phyloP scores from a whole-genome alignment of 441 rosid species.

The Pelargonium cotyledonis region DNA sequence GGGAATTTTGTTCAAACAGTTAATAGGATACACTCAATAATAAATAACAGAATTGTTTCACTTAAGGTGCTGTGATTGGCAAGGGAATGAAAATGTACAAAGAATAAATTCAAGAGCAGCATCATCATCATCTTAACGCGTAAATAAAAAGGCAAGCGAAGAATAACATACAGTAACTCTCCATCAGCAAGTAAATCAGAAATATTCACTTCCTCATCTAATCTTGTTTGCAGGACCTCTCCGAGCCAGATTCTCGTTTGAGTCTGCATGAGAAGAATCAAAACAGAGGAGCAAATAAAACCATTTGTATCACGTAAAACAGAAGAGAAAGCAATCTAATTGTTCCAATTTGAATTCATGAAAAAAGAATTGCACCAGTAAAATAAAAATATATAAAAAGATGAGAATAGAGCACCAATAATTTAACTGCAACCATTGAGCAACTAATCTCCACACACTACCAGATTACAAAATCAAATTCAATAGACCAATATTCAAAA shows the following conservation, averaged over 20 bases:
- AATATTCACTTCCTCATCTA: slow-evolving; percentile 19
- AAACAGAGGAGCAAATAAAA: not conserved
- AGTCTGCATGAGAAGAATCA: slow-evolving; percentile 15
- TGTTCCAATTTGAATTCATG: not conserved
- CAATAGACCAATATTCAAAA: too few species aligned
- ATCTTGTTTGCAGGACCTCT: slow-evolving; percentile 28
- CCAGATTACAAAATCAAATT: too few species aligned
- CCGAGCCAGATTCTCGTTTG: slow-evolving; percentile 35
- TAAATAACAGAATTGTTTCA: too few species aligned
- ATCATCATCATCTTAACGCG: not conserved
- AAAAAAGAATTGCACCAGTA: not conserved
- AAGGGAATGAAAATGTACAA: too few species aligned
- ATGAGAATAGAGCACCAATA: not conserved
- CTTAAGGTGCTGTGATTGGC: too few species aligned
- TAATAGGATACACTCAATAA: too few species aligned
- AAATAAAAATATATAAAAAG: not conserved
- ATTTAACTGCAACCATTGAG: too few species aligned
- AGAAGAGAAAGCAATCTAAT: not conserved
- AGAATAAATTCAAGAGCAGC: not conserved
- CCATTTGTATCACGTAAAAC: not conserved
- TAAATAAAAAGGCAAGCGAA: not conserved
- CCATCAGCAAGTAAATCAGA: slow-evolving; percentile 34
- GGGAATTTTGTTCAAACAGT: too few species aligned
- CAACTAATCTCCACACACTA: too few species aligned
- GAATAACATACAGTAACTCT: slow-evolving; percentile 24